Evolutionary conservation across 2,329 filamentous ascomycete species (phyloP), one percentile per base, ranked within the genome.

Genomic region (Cytospora paraplurivora): DNA sequence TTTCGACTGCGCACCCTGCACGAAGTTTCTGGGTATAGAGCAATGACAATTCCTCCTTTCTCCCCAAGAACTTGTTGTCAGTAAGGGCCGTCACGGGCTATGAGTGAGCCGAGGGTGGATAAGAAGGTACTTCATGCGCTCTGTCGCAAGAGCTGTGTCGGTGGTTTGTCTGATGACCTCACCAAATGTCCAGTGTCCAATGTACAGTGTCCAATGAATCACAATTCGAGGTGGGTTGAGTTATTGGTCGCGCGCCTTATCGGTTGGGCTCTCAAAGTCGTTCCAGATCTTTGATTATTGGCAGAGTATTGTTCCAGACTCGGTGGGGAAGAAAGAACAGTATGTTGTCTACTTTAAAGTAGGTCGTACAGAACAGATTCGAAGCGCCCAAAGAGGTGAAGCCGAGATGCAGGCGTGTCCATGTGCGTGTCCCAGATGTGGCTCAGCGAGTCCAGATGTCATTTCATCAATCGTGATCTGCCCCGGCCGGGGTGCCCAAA

Each of bases 1-100:
- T 61, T 32, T 55, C 37, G 33, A 55, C 59, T 55, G 47, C 34
- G 49, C 55, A 54, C 44, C 44, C 53, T 58, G 60, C 54, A 17
- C 47, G 54, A 37, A 41, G 54, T 41, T 44, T 10, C n/a, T 47
- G 44, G 8, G 44, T 47, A 33, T 44, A 44, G 19, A 11, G 7
- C 12, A 32, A 19, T 33, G 37, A 6, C 21, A 19, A 32, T 27
- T 11, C 37, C 55, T 17, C n/a, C 21, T n/a, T 33, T 17, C 13
- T 4, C 13, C 15, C 49, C 49, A 10, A 33, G 32, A 10, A 10
- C 15, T 17, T 11, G n/a, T 44, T 57, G 8, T n/a, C 21, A 27
- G 49, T 41, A 57, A 21, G 49, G 55, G 21, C 17, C 37, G 21
- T 19, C 13, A 34, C 19, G 11, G 21, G 35, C 11, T 2, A 4